Percentiles rank a stretch among this genome's conserved stretches.
These are phyloP conservation scores for Neonectria magnoliae DNA, from an alignment of 2,329 filamentous ascomycete species.

Conservation along the genomic window DNA sequence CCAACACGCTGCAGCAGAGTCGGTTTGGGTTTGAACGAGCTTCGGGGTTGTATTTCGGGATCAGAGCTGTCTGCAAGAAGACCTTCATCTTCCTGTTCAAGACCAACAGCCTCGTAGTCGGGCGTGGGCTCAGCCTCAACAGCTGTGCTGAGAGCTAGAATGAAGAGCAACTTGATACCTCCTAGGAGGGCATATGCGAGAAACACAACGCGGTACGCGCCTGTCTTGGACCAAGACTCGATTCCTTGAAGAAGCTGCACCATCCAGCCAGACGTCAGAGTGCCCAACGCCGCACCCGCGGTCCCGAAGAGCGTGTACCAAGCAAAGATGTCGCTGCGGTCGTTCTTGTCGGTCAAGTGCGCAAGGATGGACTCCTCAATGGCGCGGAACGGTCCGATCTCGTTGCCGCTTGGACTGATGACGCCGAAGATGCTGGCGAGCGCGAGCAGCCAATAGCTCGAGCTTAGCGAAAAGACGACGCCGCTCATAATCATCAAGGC, in stretches of 20 bases:
- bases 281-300: conserved; percentile 69
- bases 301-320: conserved; percentile 70
- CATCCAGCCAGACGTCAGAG: conserved; percentile 68
- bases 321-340: conserved; percentile 66
- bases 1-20: not conserved
- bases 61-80: not conserved
- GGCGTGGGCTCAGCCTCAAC: conserved; percentile 51
- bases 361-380: conserved; percentile 70
- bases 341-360: conserved; percentile 57
- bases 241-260: conserved; percentile 59
- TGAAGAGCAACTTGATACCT: conserved; percentile 63
- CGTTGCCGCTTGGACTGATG: conserved; percentile 72
- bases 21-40: not conserved
- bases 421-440: conserved; percentile 68
- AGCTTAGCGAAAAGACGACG: conserved; percentile 61
- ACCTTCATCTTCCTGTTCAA: not conserved
- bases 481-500: conserved; percentile 66
- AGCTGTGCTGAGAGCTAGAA: conserved; percentile 58
- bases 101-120: not conserved
- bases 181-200: conserved; percentile 54
- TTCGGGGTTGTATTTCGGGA: not conserved
- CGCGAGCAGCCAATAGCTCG: conserved; percentile 67
- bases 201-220: conserved; percentile 66
- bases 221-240: conserved; percentile 47
- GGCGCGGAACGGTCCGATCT: conserved; percentile 71